These are phyloP conservation scores for Phytopythium ostracodes DNA, from an alignment of 352 stramenopile species.

Conservation along the genomic window DNA sequence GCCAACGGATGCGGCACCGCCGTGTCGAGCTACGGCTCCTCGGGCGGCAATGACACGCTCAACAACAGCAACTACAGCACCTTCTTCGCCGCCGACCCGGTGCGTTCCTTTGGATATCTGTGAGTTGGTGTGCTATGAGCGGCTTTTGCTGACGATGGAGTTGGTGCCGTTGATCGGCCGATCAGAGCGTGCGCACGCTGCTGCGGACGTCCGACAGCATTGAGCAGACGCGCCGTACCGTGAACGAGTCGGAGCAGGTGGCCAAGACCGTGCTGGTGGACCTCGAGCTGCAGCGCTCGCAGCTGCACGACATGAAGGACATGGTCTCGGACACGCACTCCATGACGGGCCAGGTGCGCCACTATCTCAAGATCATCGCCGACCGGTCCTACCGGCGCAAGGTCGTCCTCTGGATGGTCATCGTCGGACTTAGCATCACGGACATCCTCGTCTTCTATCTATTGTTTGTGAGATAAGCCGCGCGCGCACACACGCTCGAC, in stretches of 20 bases:
- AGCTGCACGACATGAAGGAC: constrained; percentile 78
- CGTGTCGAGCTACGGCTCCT: constrained; percentile 23
- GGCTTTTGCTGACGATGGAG: background rate
- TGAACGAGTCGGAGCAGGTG: constrained; percentile 63
- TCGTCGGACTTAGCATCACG: constrained; percentile 56
- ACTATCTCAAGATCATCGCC: constrained; percentile 67
- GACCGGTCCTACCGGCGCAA: constrained; percentile 70
- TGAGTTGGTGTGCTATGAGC: background rate
- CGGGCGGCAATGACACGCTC: constrained; percentile 18
- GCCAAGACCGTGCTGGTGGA: constrained; percentile 75
- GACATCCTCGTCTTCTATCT: constrained; percentile 82
- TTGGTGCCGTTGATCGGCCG: too few relatives aligned
- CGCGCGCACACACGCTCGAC: too few relatives aligned
- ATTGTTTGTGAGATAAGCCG: constrained; percentile 57
- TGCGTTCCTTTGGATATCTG: constrained; percentile 13
- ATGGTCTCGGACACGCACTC: constrained; percentile 71
- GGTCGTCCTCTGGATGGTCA: constrained; percentile 56
- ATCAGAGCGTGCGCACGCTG: constrained; percentile 60
- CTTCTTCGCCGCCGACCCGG: constrained; percentile 50
- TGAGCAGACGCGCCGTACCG: constrained; percentile 54
- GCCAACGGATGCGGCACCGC: constrained; percentile 14
- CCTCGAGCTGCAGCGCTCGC: constrained; percentile 69
- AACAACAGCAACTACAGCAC: constrained; percentile 68
- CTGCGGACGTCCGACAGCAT: constrained; percentile 74
- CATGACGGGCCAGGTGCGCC: constrained; percentile 61